These are phyloP conservation scores for Botryosphaeria dothidea DNA, from an alignment of 2,329 filamentous ascomycete species.

Conservation along the genomic window DNA sequence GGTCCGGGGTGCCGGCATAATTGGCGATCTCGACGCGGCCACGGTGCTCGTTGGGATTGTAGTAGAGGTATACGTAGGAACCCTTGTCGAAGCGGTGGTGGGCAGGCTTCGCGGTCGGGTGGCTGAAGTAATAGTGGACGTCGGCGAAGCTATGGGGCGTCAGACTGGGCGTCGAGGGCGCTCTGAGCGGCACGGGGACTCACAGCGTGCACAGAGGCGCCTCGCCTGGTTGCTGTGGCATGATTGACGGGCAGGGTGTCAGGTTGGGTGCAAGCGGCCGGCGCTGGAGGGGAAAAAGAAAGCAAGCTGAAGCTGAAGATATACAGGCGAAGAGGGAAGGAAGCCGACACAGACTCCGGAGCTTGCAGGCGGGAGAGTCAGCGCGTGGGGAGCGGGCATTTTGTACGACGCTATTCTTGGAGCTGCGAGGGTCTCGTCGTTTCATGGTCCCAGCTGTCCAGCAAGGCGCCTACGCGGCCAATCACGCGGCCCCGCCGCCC, in stretches of 20 bases:
- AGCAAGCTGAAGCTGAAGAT: constrained; percentile 12
- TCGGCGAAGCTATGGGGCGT: constrained; percentile 67
- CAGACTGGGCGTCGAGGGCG: constrained; percentile 20
- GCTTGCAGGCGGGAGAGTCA: background rate
- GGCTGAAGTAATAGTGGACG: constrained; percentile 75
- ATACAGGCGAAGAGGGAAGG: constrained; percentile 19
- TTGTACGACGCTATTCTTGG: constrained; percentile 16
- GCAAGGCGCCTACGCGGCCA: constrained; percentile 19
- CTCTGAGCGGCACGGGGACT: constrained; percentile 23
- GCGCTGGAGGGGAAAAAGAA: constrained; percentile 9
- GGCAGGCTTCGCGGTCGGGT: constrained; percentile 65
- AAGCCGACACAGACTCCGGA: background rate
- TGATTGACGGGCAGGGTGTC: constrained; percentile 24
- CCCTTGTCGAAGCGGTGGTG: constrained; percentile 80
- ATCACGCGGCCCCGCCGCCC: background rate
- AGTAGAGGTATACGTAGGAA: constrained; percentile 79
- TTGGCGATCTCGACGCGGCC: constrained; percentile 78
- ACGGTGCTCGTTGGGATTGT: constrained; percentile 66
- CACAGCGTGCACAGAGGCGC: constrained; percentile 50
- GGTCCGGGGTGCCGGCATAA: constrained; percentile 69
- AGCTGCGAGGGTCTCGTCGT: constrained; percentile 6
- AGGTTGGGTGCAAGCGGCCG: constrained; percentile 1
- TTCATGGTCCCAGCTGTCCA: too few relatives aligned
- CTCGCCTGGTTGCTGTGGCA: constrained; percentile 52
- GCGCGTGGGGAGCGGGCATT: constrained; percentile 7